Base-by-base conservation (phyloP, 495 filamentous ascomycete species). In the Bathelium albidoporum region DNA sequence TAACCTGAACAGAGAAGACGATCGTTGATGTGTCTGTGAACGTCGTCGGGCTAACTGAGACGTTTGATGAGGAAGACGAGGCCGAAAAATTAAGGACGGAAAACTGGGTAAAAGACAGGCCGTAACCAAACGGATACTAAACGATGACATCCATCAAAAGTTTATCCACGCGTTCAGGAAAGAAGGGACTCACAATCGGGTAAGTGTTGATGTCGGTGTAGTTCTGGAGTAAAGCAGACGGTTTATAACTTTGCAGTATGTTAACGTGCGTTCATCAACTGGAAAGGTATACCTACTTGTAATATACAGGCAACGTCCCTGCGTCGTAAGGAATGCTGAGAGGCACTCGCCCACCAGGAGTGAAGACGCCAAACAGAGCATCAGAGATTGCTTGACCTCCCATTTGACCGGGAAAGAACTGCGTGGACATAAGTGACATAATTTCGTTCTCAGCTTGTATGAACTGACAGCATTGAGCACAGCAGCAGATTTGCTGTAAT, bases 331-430 rank as follows among this genome's bases (percentile, higher is more conserved):
- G 76, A 12, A 77, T 68, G 3, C 72, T 74, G 36, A 77, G 67
- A 1, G 76, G 72, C 39, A 78, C 67, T 22, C 73, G 64, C 11
- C 78, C 79, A 9, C 76, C 78, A 0, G 79, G 79, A 41, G 74
- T 80, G 4, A 73, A 71, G 2, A 62, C 61, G 1, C 79, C 79
- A 60, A 79, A 79, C 10, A 81, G 65, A 9, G 76, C 72, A 65
- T 81, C 74, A 0, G 75, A 72, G 31, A 80, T 72, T 22, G 79
- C 79, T 49, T 81, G 79, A 0, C 79, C 78, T 31, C 79, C 78
- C 36, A 77, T 66, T 61, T 80, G 75, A 16, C 77, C 77, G 0
- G 74, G 74, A 58, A 78, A 79, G 58, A 73, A 74, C 0, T 55
- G 24, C 29, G 24, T 9, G 29, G 16, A 26, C 2, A 29, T 55